These are phyloP conservation scores for Saposhnikovia divaricata DNA, from an alignment of 129 eudicot species.

Conservation along the genomic window DNA sequence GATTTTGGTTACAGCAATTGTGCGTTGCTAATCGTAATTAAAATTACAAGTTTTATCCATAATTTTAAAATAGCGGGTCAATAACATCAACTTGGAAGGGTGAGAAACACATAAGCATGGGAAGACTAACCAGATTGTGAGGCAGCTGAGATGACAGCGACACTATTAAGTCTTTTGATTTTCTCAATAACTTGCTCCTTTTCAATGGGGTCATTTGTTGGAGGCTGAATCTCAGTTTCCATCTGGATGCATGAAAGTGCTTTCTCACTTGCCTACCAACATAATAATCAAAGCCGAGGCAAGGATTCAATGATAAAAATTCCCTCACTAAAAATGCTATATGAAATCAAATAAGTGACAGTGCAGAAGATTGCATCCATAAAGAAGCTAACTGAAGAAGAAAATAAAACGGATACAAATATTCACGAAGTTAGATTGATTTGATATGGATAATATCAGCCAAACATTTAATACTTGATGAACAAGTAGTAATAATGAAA, in stretches of 20 bases:
- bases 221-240: slow-evolving; percentile 14
- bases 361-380: slow-evolving; percentile 5
- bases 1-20: background rate
- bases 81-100: slow-evolving; percentile 2
- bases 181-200: slow-evolving; percentile 26
- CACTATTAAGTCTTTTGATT: slow-evolving; percentile 49
- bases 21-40: background rate
- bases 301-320: slow-evolving; percentile 1
- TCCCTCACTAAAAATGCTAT: background rate
- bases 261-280: slow-evolving; percentile 64
- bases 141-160: slow-evolving; percentile 43
- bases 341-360: background rate
- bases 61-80: background rate
- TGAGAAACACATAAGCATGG: background rate
- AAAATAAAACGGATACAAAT: background rate
- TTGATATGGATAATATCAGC: slow-evolving; percentile 6
- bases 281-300: background rate
- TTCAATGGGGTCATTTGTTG: slow-evolving; percentile 22
- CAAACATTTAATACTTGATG: background rate
- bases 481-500: background rate
- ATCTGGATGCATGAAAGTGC: slow-evolving; percentile 41
- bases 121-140: slow-evolving; percentile 57
- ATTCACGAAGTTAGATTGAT: background rate
- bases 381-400: background rate
- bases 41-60: background rate